phyloP scores from a whole-genome alignment of 768 basidiomycete genomes.

The Tephrocybe rancida region DNA sequence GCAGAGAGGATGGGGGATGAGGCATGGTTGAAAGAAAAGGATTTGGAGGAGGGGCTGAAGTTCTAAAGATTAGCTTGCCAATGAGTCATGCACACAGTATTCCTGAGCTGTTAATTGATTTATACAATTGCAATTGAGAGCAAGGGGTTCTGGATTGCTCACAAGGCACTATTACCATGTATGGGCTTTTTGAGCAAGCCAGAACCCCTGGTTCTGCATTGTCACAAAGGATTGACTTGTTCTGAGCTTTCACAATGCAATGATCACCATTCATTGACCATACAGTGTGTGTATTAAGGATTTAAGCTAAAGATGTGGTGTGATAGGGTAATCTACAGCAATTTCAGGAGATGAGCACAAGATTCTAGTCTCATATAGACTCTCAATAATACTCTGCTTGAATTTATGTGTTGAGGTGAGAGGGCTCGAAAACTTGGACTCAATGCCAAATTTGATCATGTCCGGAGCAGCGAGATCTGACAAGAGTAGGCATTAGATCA shows the following conservation, averaged over 20 bases:
- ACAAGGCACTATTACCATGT: conserved; percentile 9
- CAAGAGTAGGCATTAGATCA: background rate
- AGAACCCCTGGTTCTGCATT: conserved; percentile 7
- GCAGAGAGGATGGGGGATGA: conserved; percentile 34
- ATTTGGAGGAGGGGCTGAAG: conserved; percentile 40
- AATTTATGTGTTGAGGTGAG: conserved; percentile 73
- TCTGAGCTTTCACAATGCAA: background rate
- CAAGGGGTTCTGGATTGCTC: conserved; percentile 1
- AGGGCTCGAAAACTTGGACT: conserved; percentile 76
- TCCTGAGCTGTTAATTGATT: too few relatives aligned
- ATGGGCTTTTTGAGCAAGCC: background rate
- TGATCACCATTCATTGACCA: background rate
- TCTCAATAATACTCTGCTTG: conserved; percentile 59
- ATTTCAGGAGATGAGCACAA: conserved; percentile 43
- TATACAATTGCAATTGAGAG: background rate
- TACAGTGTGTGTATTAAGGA: too few relatives aligned
- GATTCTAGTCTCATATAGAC: conserved; percentile 69
- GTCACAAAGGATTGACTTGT: conserved; percentile 9
- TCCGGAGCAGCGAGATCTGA: conserved; percentile 81
- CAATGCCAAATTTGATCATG: conserved; percentile 90
- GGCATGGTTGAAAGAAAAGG: conserved; percentile 40
- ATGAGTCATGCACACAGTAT: too few relatives aligned
- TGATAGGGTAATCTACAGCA: conserved; percentile 17
- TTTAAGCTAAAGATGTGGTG: conserved; percentile 32
- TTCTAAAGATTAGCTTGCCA: conserved; percentile 20